Base-by-base conservation (phyloP, 768 basidiomycete species). In the Leccinum aurantiacum region DNA sequence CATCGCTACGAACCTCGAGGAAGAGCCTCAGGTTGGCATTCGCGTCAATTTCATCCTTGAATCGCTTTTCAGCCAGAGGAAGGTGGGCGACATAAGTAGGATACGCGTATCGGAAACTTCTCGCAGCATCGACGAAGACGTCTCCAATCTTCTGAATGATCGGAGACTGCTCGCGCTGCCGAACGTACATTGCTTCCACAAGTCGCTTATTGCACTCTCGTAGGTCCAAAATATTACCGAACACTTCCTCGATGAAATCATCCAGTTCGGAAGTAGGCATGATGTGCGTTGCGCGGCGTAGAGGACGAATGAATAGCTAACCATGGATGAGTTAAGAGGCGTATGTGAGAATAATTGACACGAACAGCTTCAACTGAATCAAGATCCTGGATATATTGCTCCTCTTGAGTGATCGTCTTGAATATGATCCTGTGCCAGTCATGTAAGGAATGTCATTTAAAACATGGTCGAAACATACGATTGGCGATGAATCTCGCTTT, bases 61-160 rank as follows among this genome's bases (percentile, higher is more conserved):
- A 75, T 59, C 89, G 77, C 75, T 90, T 91, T 75, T 95, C 94
- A 1, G 93, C 94, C 7, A 88, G 75, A 1, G 93, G 93, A 48
- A 93, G 81, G 72, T 91, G 88, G 1, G 91, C 92, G 35, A 93
- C 82, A 66, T 95, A 97, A 6, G 82, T 82, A 3, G 93, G 91
- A 69, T 98, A 98, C 3, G 89, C 87, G 37, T 87, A 78, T 47
- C 91, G 82, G 77, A 97, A 97, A 67, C 95, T 91, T 6, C 90
- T 84, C 1, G 94, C 95, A 6, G 90, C 89, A 27, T 88, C 84
- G 41, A 97, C 78, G 71, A 96, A 93, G 51, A 97, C 84, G 68
- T 96, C 94, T 0, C 96, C 95, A 24, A 98, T 90, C 46, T 83
- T 81, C 61, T 86, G 82, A 37, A 98, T 91, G 55, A 97, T 82